Evolutionary conservation across 2,329 filamentous ascomycete genomes (phyloP), one percentile per base, ranked within the genome.

Genomic region (Talaromyces piceae): DNA sequence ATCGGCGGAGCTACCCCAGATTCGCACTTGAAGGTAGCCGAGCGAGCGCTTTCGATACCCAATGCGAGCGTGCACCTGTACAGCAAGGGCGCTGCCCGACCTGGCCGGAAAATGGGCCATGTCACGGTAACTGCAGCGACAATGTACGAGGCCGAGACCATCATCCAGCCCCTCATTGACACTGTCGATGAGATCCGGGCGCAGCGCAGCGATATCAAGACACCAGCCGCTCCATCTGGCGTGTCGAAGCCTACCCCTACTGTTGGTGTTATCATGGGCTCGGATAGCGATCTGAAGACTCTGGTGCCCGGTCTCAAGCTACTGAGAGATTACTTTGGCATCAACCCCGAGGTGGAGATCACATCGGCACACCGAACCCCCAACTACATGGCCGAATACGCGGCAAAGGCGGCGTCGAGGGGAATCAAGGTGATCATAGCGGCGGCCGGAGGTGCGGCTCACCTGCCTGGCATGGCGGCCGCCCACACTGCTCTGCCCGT

Each of bases 21-120:
- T 72, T 56, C 79, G 76, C 62, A 91, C 88, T 64, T 81, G 33
- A 68, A 78, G 44, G 72, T 82, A 50, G 78, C 78, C 11, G 70
- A 77, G 53, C 69, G 70, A 47, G 83, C 84, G 1, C 70, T 84
- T 28, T 72, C 77, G 43, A 76, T 77, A 49, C 79, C 77, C 41
- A 80, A 77, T 50, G 81, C 79, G 31, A 78, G 75, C 48, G 77
- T 96, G 9, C 91, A 98, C 63, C 81, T 96, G 44, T 98, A 98
- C 72, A 91, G 91, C 62, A 97, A 97, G 71, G 81, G 80, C 9
- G 82, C 81, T 44, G 87, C 90, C 23, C 88, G 90, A 60, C 88
- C 88, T 4, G 86, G 88, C 28, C 84, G 93, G 43, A 98, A 97
- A 70, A 97, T 97, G 73, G 91, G 91, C 9, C 93, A 98, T 67